Conservation (phyloP, 2,329 filamentous ascomycete genomes). For the Botrytis deweyae region DNA sequence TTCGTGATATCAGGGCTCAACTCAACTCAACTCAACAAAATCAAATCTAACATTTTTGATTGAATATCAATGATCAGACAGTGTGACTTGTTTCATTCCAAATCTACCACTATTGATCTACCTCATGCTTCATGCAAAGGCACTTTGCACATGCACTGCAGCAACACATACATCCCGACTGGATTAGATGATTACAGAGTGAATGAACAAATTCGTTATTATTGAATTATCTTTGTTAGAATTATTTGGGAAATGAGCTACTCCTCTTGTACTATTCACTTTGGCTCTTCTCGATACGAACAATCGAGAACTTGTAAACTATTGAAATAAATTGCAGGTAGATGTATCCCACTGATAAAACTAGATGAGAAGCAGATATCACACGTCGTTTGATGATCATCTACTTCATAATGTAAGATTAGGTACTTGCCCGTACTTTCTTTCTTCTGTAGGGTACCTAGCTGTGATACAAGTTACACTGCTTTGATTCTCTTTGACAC, state of each 20-base stretch:
- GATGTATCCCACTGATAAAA: not conserved
- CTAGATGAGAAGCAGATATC: not conserved
- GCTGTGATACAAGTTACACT: not conserved
- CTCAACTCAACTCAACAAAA: not conserved
- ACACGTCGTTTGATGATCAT: not conserved
- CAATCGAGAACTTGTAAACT: not conserved
- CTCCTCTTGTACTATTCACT: not conserved
- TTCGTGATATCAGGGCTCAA: not conserved
- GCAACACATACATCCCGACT: too few relatives aligned
- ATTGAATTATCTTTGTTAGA: not conserved
- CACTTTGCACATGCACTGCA: not conserved
- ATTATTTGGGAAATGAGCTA: not conserved
- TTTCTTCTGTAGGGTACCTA: not conserved
- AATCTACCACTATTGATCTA: not conserved
- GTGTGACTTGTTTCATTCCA: rapidly evolving
- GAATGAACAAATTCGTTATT: not conserved
- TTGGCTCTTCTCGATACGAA: not conserved
- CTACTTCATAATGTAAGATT: not conserved
- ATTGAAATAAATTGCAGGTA: too few relatives aligned
- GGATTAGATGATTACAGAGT: too few relatives aligned
- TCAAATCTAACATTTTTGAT: rapidly evolving
- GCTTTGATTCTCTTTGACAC: not conserved
- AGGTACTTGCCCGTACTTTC: too few relatives aligned
- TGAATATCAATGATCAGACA: not conserved
- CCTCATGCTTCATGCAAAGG: not conserved